phyloP scores from a whole-genome alignment of 2,329 filamentous ascomycete species.

The Botrytis aclada region DNA sequence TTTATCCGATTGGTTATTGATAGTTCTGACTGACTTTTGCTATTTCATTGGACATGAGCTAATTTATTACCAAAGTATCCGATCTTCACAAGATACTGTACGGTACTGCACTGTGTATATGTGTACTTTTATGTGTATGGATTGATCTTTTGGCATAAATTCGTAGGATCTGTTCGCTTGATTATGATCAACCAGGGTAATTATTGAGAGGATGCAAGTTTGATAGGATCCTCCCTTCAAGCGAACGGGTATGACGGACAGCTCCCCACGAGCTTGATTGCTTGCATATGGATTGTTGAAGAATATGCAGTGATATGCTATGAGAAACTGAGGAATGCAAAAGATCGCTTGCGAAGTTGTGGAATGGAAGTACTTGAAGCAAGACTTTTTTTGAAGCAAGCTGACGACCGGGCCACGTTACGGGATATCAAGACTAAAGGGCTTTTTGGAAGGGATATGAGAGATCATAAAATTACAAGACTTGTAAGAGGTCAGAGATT shows the following conservation, averaged over 20 bases:
- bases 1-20: background rate
- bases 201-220: background rate
- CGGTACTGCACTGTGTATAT: background rate
- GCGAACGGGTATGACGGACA: constrained; percentile 21
- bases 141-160: background rate
- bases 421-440: background rate
- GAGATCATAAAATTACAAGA: background rate
- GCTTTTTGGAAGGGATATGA: background rate
- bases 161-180: background rate
- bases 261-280: constrained; percentile 18
- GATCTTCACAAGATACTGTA: background rate
- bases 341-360: background rate
- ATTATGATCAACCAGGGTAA: constrained; percentile 10
- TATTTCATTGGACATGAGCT: background rate
- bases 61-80: background rate
- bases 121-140: background rate
- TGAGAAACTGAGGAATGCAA: background rate
- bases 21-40: background rate
- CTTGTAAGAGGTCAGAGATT: background rate
- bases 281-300: constrained; percentile 15
- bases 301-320: constrained; percentile 15
- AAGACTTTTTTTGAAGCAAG: constrained; percentile 4
- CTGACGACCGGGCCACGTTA: constrained; percentile 4
- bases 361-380: background rate
- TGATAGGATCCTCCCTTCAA: constrained; percentile 11